These are phyloP conservation scores for Parascedosporium putredinis DNA, from an alignment of 2,329 filamentous ascomycete genomes.

Conservation along the genomic window DNA sequence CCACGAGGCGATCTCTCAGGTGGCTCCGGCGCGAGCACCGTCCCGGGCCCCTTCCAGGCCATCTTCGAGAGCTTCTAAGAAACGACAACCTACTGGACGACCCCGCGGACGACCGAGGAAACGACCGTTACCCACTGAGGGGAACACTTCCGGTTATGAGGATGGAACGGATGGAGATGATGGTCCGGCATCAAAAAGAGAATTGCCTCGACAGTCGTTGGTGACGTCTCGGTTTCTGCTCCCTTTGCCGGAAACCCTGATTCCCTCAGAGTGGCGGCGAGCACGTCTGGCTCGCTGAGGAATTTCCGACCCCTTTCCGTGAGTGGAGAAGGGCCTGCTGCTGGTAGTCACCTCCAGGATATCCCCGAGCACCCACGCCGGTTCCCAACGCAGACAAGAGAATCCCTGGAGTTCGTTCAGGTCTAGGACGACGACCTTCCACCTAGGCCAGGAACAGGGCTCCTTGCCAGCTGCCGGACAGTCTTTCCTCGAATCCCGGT, in stretches of 20 bases:
- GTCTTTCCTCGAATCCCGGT: constrained; percentile 22
- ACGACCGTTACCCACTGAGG: constrained; percentile 30
- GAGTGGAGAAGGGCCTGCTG: constrained; percentile 31
- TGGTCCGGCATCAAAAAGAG: constrained; percentile 50
- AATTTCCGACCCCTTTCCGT: constrained; percentile 65
- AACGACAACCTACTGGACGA: constrained; percentile 38
- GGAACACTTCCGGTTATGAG: constrained; percentile 67
- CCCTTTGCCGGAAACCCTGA: constrained; percentile 66
- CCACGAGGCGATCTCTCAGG: neutral
- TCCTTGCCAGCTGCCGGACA: constrained; percentile 14
- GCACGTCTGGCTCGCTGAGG: constrained; percentile 78
- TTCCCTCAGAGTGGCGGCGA: constrained; percentile 80
- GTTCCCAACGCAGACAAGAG: constrained; percentile 42
- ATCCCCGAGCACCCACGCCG: constrained; percentile 67
- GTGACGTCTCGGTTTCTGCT: constrained; percentile 57
- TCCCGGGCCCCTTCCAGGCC: constrained; percentile 38
- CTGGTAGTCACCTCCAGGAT: constrained; percentile 52
- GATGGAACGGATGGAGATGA: constrained; percentile 53
- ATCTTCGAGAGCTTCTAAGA: constrained; percentile 47
- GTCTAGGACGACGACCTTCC: constrained; percentile 51
- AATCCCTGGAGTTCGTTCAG: constrained; percentile 18
- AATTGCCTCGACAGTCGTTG: constrained; percentile 62
- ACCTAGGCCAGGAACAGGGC: constrained; percentile 38
- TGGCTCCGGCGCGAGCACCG: neutral
- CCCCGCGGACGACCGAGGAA: constrained; percentile 48